Base-by-base conservation (phyloP, 225 moss, liverwort and hornwort species). In the Marchantia polymorpha region DNA sequence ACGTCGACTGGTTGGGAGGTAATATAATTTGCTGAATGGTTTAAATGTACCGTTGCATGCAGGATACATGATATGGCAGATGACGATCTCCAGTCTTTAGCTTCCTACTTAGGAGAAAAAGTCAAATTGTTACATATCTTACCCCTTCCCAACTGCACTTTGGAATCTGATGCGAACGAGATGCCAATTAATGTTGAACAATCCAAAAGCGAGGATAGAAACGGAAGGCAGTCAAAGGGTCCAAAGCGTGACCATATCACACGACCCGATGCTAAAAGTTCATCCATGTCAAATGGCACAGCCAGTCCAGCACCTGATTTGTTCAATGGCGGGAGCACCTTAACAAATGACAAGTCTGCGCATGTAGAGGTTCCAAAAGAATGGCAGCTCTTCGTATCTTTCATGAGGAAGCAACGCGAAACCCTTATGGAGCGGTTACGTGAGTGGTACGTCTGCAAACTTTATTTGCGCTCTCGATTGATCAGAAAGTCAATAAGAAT, bases 311-410 rank as follows among this genome's bases (percentile, higher is more conserved):
- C 27, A 54, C 27, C 14, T 54, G 12, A 7, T 27, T 14, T 47
- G 55, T 60, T 10, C 50, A 72, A 51, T 16, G 71, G 71, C 0
- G 22, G 9, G 59, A 58, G 58, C 22, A 7, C 16, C 3, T 22
- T 39, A 59, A 56, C 78, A 73, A 51, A 16, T 12, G 53, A 25
- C 4, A 54, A 26, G 27, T 5, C 73, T 30, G 68, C n/a, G 52
- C 31, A 78, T 52, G 67, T 77, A 52, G 75, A 85, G 69, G 81
- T 97, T 77, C 88, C 91, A 52, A 80, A 78, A 47, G 87, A 84
- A 78, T 99, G 95, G 97, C 87, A 84, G 54, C 84, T 86, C 16
- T 94, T 91, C 67, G 90, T 95, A 81, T 89, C 90, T n/a, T 85
- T 86, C 73, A 78, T 99, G 85, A 88, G 95, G 70, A 84, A 89